Conservation (phyloP, 768 basidiomycete genomes). For the Ramaria sp. region DNA sequence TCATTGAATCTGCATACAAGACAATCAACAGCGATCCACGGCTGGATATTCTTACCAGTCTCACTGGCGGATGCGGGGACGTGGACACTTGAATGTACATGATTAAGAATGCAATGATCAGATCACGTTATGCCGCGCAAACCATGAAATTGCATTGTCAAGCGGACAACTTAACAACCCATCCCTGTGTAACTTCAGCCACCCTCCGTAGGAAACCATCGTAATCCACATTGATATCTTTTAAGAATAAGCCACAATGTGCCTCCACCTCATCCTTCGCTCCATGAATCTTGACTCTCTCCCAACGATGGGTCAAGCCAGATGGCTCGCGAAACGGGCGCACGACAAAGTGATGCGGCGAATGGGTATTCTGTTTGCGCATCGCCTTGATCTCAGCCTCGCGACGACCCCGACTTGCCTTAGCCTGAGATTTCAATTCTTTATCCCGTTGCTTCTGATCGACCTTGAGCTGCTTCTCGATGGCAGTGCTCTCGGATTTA, state of each 20-base stretch:
- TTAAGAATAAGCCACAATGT: constrained; percentile 45
- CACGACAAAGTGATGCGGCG: constrained; percentile 39
- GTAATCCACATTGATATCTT: constrained; percentile 39
- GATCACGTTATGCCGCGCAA: too few relatives aligned
- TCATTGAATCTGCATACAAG: too few relatives aligned
- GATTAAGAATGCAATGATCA: too few relatives aligned
- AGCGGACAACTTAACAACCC: constrained; percentile 16
- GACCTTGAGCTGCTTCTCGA: not conserved
- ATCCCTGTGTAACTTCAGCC: constrained; percentile 29
- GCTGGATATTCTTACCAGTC: too few relatives aligned
- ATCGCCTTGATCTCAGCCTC: constrained; percentile 5
- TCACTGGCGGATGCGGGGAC: too few relatives aligned
- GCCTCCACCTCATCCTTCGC: constrained; percentile 47
- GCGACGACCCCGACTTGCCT: constrained; percentile 3
- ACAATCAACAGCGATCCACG: too few relatives aligned
- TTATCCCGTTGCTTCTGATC: constrained; percentile 15
- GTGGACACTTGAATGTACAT: too few relatives aligned
- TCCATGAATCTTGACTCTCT: constrained; percentile 37
- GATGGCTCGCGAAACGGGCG: constrained; percentile 34
- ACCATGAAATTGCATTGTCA: too few relatives aligned
- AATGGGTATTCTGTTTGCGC: not conserved
- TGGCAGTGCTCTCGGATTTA: constrained; percentile 10
- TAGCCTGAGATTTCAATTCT: constrained; percentile 12
- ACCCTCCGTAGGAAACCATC: constrained; percentile 37
- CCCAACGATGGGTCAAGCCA: constrained; percentile 26